A percentile compares a stretch with the other conserved stretches of the same genome.
These are phyloP conservation scores for Apiotrichum veenhuisii DNA, from an alignment of 1,284 basidiomycete genomes.

Conservation along the genomic window DNA sequence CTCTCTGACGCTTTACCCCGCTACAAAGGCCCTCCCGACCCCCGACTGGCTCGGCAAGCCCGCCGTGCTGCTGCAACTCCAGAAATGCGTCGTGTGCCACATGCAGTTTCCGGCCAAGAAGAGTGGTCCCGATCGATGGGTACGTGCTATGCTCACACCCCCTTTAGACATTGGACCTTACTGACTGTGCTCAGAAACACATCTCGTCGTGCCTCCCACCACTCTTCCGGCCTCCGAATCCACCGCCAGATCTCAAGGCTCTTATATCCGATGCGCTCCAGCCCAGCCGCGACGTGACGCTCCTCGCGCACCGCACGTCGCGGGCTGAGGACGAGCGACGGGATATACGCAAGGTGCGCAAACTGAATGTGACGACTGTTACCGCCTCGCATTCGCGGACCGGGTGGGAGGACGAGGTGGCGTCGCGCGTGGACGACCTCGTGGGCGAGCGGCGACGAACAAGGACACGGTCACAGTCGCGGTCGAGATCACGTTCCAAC, in stretches of 20 bases:
- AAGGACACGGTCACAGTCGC: too few species aligned
- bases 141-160: too few species aligned
- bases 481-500: too few species aligned
- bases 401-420: constrained; percentile 33
- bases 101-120: constrained; percentile 29
- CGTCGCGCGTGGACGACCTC: constrained; percentile 22
- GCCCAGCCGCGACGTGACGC: constrained; percentile 7
- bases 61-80: constrained; percentile 22
- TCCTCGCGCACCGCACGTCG: constrained; percentile 7
- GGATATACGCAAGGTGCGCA: neutral
- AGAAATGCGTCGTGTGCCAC: constrained; percentile 34
- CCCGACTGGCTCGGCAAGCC: constrained; percentile 39
- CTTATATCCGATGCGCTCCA: constrained; percentile 30
- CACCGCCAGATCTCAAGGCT: constrained; percentile 34
- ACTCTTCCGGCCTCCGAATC: constrained; percentile 37
- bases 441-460: constrained; percentile 24
- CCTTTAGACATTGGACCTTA: too few species aligned
- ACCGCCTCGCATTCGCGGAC: constrained; percentile 24
- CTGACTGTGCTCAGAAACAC: constrained; percentile 36
- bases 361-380: constrained; percentile 27
- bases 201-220: constrained; percentile 40
- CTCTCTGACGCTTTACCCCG: neutral
- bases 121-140: constrained; percentile 40
- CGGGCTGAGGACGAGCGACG: constrained; percentile 4
- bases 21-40: constrained; percentile 10